phyloP scores from a whole-genome alignment of 306 rosid species.

The Hippophae gyantsensis region DNA sequence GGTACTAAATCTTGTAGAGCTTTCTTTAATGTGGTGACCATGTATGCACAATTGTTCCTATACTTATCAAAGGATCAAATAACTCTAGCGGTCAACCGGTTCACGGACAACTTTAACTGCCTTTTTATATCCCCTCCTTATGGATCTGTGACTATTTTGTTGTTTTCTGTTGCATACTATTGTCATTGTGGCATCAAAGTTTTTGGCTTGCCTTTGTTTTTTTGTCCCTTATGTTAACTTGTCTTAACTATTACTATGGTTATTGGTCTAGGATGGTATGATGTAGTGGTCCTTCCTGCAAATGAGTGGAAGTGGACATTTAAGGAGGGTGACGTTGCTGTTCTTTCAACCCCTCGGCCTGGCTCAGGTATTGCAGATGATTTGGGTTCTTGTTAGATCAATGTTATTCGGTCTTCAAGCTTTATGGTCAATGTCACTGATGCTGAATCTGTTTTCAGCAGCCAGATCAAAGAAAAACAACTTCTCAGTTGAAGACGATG shows the following conservation, averaged over 20 bases:
- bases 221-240: background rate
- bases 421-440: slow-evolving; percentile 11
- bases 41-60: background rate
- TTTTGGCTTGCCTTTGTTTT: background rate
- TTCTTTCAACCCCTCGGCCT: slow-evolving; percentile 86
- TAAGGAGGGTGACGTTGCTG: slow-evolving; percentile 99
- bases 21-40: background rate
- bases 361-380: slow-evolving; percentile 66
- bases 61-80: background rate
- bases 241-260: slow-evolving; percentile 15
- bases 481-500: slow-evolving; percentile 45
- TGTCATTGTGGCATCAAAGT: background rate
- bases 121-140: background rate
- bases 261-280: slow-evolving; percentile 81
- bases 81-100: background rate
- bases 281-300: slow-evolving; percentile 78
- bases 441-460: slow-evolving; percentile 26
- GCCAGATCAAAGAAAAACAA: slow-evolving; percentile 58
- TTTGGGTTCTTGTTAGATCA: slow-evolving; percentile 6
- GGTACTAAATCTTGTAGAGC: slow-evolving; percentile 31
- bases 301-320: slow-evolving; percentile 88
- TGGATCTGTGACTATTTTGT: background rate
- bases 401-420: background rate
- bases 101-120: background rate
- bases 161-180: no score